These are phyloP conservation scores for Mycena sanguinolenta DNA, from an alignment of 768 basidiomycete genomes.

Conservation along the genomic window DNA sequence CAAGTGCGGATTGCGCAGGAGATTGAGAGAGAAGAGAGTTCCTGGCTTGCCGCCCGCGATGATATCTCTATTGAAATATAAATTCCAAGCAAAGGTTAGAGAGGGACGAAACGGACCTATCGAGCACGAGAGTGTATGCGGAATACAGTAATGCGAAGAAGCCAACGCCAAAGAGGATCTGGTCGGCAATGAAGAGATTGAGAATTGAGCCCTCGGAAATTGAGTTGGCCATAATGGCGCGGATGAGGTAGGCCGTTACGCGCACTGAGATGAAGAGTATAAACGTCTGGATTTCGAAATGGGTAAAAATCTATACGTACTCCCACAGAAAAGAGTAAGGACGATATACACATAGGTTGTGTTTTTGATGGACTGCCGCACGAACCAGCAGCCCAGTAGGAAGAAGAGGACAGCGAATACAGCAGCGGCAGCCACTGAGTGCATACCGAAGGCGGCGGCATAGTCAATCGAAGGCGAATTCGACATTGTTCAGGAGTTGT, in stretches of 20 bases:
- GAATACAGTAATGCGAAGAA: constrained; percentile 60
- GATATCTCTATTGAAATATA: constrained; percentile 34
- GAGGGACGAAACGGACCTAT: constrained; percentile 49
- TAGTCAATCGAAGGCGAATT: constrained; percentile 41
- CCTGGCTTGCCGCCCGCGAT: constrained; percentile 33
- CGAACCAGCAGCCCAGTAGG: constrained; percentile 48
- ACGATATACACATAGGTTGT: constrained; percentile 51
- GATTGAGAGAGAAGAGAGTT: constrained; percentile 34
- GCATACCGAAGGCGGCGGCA: constrained; percentile 48
- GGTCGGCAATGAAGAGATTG: constrained; percentile 51
- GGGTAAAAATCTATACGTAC: constrained; percentile 46
- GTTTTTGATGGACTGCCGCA: constrained; percentile 45
- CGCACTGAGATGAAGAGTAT: constrained; percentile 48
- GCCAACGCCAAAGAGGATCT: constrained; percentile 56
- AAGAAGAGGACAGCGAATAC: constrained; percentile 53
- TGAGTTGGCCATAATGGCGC: constrained; percentile 51
- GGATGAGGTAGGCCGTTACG: constrained; percentile 54
- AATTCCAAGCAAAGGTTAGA: constrained; percentile 8
- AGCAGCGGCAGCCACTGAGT: constrained; percentile 50
- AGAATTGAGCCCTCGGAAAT: constrained; percentile 48
- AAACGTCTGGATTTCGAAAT: neutral
- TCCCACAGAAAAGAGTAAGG: constrained; percentile 53
- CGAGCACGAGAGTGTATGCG: constrained; percentile 56
- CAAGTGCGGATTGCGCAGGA: constrained; percentile 46
- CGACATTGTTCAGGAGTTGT: neutral